A percentile compares a stretch with the other conserved stretches of the same genome.
phyloP scores from a whole-genome alignment of 805 yeast genomes.

The Scheffersomyces spartinae region DNA sequence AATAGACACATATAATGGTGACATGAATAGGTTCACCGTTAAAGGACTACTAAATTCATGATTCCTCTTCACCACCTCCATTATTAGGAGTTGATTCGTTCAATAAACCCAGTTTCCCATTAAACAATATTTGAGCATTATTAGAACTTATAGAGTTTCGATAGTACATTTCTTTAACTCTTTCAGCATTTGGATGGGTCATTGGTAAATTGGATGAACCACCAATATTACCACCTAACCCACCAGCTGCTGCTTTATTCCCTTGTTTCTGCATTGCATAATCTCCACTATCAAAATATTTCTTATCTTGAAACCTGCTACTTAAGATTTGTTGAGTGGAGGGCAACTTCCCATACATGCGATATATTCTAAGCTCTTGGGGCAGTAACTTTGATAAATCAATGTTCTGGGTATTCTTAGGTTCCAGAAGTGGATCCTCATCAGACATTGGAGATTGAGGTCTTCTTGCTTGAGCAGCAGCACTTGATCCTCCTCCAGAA shows the following conservation, averaged over 20 bases:
- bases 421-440: no score
- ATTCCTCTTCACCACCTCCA: slow-evolving; percentile 7
- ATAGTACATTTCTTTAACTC: slow-evolving; percentile 45
- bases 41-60: no score
- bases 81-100: slow-evolving; percentile 34
- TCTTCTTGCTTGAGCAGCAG: no score
- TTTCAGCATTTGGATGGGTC: slow-evolving; percentile 44
- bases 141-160: slow-evolving; percentile 45
- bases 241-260: no score
- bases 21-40: no score
- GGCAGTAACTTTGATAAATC: slow-evolving; percentile 55
- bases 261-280: slow-evolving; percentile 63
- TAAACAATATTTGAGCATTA: slow-evolving; percentile 29
- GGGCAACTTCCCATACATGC: slow-evolving; percentile 79
- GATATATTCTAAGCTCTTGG: slow-evolving; percentile 69
- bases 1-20: no score
- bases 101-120: slow-evolving; percentile 44
- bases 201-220: slow-evolving; percentile 19
- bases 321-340: slow-evolving; percentile 65
- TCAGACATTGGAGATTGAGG: no score
- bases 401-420: slow-evolving; percentile 29
- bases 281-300: slow-evolving; percentile 90
- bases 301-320: slow-evolving; percentile 73
- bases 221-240: no score
- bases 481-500: no score